phyloP scores from a whole-genome alignment of 768 basidiomycete genomes.

The Suillus lakei region DNA sequence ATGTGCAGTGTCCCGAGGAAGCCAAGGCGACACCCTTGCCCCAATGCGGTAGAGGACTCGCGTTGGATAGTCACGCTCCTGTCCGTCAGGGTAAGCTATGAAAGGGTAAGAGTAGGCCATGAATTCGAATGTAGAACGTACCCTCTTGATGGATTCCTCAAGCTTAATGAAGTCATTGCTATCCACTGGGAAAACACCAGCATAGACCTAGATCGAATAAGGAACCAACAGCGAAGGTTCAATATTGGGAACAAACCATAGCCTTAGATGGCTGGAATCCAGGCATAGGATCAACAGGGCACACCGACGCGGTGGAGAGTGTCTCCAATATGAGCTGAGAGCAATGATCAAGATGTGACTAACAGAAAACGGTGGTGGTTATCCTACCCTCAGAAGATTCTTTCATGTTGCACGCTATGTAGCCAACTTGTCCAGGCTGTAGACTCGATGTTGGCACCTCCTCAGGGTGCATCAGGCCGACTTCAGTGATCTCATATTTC shows the following conservation, averaged over 20 bases:
- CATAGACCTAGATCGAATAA: constrained; percentile 71
- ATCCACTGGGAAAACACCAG: constrained; percentile 93
- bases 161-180: constrained; percentile 90
- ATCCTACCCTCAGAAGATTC: constrained; percentile 85
- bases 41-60: constrained; percentile 92
- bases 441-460: constrained; percentile 75
- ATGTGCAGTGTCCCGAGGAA: constrained; percentile 97
- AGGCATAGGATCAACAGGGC: constrained; percentile 78
- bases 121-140: constrained; percentile 39
- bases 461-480: constrained; percentile 91
- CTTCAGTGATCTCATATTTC: constrained; percentile 85
- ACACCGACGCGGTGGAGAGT: constrained; percentile 82
- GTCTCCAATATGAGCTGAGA: constrained; percentile 88
- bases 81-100: constrained; percentile 81
- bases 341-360: constrained; percentile 9
- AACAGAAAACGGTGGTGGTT: too few species aligned
- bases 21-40: constrained; percentile 93
- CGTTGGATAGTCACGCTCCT: constrained; percentile 89
- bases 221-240: constrained; percentile 4
- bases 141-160: constrained; percentile 93
- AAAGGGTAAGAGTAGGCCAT: constrained; percentile 14
- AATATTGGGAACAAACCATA: constrained; percentile 62
- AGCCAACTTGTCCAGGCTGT: constrained; percentile 84
- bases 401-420: constrained; percentile 97
- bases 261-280: constrained; percentile 93